Conservation (phyloP, 2,329 filamentous ascomycete species). For the Phyllosticta citriasiana region DNA sequence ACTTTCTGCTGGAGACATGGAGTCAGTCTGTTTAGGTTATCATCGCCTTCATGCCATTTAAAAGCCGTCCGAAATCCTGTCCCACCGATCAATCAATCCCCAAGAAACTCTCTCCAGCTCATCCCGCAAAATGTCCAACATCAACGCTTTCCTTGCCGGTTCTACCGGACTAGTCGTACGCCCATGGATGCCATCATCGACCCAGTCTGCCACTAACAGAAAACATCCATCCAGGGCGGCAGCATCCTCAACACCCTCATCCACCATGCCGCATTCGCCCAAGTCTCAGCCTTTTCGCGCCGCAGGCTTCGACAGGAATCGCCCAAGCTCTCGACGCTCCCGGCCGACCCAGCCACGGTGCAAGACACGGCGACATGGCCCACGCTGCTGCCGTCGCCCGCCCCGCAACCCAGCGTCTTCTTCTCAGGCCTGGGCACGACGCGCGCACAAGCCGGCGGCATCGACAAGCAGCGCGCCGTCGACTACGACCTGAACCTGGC, state of each 20-base stretch:
- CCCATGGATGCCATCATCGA: conserved; percentile 8
- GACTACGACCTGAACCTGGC: conserved; percentile 80
- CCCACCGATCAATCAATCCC: not conserved
- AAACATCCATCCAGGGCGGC: conserved; percentile 47
- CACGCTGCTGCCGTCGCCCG: conserved; percentile 44
- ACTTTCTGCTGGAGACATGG: not conserved
- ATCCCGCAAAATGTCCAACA: conserved; percentile 7
- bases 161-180: conserved; percentile 52
- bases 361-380: conserved; percentile 51
- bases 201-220: not conserved
- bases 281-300: conserved; percentile 56
- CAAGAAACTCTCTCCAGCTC: not conserved
- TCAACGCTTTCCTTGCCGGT: conserved; percentile 47
- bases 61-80: not conserved
- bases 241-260: conserved; percentile 61
- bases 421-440: conserved; percentile 78
- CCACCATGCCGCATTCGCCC: conserved; percentile 40
- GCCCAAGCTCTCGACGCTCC: conserved; percentile 55
- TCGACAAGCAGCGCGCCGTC: conserved; percentile 75
- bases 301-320: conserved; percentile 46
- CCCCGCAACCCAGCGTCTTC: conserved; percentile 52
- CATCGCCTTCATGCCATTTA: not conserved
- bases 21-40: not conserved
- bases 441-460: conserved; percentile 58
- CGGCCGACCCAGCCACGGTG: conserved; percentile 43